Evolutionary conservation across 805 yeast species (phyloP).

Genomic region (Wickerhamomyces xylosicus): DNA sequence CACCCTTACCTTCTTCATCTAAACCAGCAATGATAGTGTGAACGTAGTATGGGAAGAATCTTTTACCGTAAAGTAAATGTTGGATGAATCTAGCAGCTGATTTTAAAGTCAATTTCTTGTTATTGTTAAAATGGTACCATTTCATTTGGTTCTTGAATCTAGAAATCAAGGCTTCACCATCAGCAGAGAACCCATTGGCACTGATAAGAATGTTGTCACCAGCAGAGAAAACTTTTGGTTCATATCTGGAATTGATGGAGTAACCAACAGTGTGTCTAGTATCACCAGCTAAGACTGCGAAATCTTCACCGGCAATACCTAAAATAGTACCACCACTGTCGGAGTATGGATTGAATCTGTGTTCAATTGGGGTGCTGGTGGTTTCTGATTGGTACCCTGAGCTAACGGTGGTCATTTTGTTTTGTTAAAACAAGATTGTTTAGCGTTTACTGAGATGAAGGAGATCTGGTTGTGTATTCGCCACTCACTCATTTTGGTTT

Average conservation of each 20-base stretch:
- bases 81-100: constrained; percentile 88
- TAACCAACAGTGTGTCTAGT: constrained; percentile 96
- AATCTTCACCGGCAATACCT: constrained; percentile 97
- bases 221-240: constrained; percentile 79
- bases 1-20: constrained; percentile 80
- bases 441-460: too few relatives aligned
- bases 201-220: constrained; percentile 84
- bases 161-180: constrained; percentile 76
- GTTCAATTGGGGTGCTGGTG: constrained; percentile 65
- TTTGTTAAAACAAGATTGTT: neutral
- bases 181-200: constrained; percentile 96
- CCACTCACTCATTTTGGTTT: too few relatives aligned
- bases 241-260: constrained; percentile 85
- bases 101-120: constrained; percentile 53
- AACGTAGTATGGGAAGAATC: constrained; percentile 95
- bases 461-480: too few relatives aligned
- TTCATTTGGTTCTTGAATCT: constrained; percentile 54
- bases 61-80: constrained; percentile 81
- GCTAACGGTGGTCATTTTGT: constrained; percentile 34
- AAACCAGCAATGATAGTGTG: constrained; percentile 92
- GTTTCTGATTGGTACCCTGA: constrained; percentile 57
- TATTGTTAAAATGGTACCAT: constrained; percentile 91
- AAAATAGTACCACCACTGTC: constrained; percentile 96
- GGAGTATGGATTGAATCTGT: constrained; percentile 84
- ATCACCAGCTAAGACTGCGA: constrained; percentile 95